These are phyloP conservation scores for Ziziphus jujuba DNA, from an alignment of 306 rosid genomes.

Conservation along the genomic window DNA sequence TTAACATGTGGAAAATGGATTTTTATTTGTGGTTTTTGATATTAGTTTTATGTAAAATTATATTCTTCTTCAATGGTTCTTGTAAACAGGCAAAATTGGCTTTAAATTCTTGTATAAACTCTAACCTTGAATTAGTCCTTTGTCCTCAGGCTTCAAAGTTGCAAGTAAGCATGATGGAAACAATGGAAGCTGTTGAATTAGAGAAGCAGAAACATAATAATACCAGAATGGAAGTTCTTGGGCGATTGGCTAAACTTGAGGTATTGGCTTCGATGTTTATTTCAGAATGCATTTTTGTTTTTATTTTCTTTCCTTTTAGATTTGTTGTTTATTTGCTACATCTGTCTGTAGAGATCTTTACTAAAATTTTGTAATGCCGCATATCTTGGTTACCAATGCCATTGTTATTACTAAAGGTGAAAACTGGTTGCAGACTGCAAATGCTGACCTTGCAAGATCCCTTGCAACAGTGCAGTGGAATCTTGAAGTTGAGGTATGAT, in stretches of 20 bases:
- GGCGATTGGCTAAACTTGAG: conserved; percentile 81
- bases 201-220: conserved; percentile 93
- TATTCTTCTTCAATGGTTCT: too few species aligned
- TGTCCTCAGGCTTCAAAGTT: conserved; percentile 79
- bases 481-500: conserved; percentile 85
- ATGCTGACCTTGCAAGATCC: conserved; percentile 93
- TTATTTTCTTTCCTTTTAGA: background rate
- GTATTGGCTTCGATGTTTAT: conserved; percentile 26
- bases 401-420: conserved; percentile 39
- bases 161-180: conserved; percentile 87
- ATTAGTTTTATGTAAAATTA: background rate
- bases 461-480: conserved; percentile 84
- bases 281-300: background rate
- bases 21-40: too few species aligned
- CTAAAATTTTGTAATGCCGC: conserved; percentile 17
- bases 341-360: conserved; percentile 17
- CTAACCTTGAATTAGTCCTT: conserved; percentile 16
- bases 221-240: conserved; percentile 89
- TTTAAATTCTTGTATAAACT: background rate
- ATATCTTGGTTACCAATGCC: conserved; percentile 28
- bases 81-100: background rate
- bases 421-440: conserved; percentile 69
- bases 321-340: background rate
- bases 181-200: conserved; percentile 92
- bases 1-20: too few species aligned